Evolutionary conservation across 441 rosid species (phyloP).

Genomic region (Aleurites moluccanus): DNA sequence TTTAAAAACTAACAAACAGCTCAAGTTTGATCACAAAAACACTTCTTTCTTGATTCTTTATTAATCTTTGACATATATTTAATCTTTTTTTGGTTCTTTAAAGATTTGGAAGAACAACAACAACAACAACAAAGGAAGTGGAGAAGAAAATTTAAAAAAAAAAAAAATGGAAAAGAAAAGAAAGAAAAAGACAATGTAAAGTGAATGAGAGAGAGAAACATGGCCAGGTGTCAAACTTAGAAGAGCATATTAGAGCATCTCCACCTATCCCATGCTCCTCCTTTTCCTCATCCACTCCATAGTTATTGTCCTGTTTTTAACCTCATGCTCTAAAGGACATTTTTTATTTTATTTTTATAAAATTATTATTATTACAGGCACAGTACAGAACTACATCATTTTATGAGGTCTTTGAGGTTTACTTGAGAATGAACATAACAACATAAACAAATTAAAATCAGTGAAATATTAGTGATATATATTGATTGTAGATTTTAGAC

Average conservation of each 20-base stretch:
- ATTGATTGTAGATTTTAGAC: not conserved
- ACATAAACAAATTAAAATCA: not conserved
- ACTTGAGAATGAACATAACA: not conserved
- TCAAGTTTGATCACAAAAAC: no score
- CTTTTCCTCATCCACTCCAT: constrained; percentile 27
- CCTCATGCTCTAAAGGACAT: not conserved
- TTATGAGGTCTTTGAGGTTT: not conserved
- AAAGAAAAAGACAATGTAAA: not conserved
- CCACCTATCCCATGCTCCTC: constrained; percentile 36
- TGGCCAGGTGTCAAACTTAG: constrained; percentile 49
- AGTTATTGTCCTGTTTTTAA: not conserved
- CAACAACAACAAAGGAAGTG: constrained; percentile 24
- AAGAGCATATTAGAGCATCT: constrained; percentile 51
- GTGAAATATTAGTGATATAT: not conserved
- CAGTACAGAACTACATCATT: not conserved
- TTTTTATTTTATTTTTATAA: not conserved
- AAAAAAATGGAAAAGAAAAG: constrained; percentile 1
- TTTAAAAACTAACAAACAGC: constrained; percentile 22
- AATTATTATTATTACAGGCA: not conserved
- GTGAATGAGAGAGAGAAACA: constrained; percentile 5
- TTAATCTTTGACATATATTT: not conserved
- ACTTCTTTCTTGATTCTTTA: no score
- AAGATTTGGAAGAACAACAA: constrained; percentile 24
- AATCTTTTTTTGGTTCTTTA: constrained; percentile 13
- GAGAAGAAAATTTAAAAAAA: constrained; percentile 12